Evolutionary conservation across 1,284 basidiomycete species (phyloP), one percentile per base, ranked within the genome.

Genomic region (Microbotryomycetes sp.): DNA sequence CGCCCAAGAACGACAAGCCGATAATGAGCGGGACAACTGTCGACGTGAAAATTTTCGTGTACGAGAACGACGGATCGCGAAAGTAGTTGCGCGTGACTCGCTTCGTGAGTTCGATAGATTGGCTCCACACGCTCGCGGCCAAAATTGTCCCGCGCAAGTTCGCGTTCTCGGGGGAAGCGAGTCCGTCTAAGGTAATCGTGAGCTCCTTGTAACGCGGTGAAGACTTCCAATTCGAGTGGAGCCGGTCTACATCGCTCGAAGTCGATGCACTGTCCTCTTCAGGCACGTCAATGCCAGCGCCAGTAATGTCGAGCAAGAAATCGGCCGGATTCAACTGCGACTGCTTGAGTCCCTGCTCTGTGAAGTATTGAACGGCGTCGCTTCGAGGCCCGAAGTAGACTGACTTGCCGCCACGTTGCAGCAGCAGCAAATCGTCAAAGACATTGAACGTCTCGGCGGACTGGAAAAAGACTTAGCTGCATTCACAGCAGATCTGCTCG

Each of bases 341-440:
- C 18, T 55, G 54, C 3, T 54, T 45, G 0, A 30, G 28, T 16
- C 90, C 89, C 57, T 91, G 79, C 50, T 78, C 73, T 70, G 87
- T 81, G 69, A 92, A 91, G 77, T 89, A 92, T 3, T 78, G 77
- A 51, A 88, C 85, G 24, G 91, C 91, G 55, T 84, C 81, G 77
- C 76, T 75, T 1, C 83, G 81, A 7, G 68, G 77, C 11, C 82
- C 82, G 66, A 81, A 81, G 76, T 82, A 82, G 26, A 81, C 79
- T n/a, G 78, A 79, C 70, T 78, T 68, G 66, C 79, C 80, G 5
- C 79, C 80, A 35, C 63, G 65, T 41, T 71, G 66, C 21, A 73
- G 71, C 6, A 73, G 56, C 3, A 73, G 63, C 11, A 83, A 74
- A 31, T 81, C 76, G 70, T 83, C 81, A 71, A 91, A 91, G 63